phyloP scores from a whole-genome alignment of 1,284 basidiomycete species.

The Farysia itapuensis region DNA sequence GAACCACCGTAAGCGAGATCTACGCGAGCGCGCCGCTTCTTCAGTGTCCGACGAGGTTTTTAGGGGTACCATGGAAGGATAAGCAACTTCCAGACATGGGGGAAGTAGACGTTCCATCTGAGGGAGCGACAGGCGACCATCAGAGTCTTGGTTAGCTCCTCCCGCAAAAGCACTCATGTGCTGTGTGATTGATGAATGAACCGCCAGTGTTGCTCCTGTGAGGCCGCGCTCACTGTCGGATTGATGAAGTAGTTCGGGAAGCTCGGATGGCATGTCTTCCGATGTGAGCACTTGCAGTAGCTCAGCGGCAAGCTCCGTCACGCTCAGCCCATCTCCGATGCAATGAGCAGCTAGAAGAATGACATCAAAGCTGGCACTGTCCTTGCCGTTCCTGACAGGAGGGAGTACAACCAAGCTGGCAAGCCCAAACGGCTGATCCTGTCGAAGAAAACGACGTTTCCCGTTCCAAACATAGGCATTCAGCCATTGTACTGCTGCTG shows the following conservation, averaged over 20 bases:
- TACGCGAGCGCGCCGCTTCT: background rate
- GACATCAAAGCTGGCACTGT: constrained; percentile 13
- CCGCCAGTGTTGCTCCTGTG: constrained; percentile 1
- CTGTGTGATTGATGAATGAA: constrained; percentile 2
- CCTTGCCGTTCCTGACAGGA: background rate
- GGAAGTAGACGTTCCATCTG: constrained; percentile 16
- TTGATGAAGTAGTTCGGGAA: constrained; percentile 2
- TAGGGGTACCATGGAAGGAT: constrained; percentile 15
- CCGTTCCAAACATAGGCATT: constrained; percentile 32
- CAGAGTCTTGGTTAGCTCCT: background rate
- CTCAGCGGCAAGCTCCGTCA: constrained; percentile 22
- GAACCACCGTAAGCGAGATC: constrained; percentile 28
- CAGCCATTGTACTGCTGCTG: constrained; percentile 14
- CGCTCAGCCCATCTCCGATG: constrained; percentile 29
- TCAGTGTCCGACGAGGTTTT: background rate
- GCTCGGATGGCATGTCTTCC: constrained; percentile 5
- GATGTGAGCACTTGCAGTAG: constrained; percentile 12
- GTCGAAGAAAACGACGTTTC: constrained; percentile 20
- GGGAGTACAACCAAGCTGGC: constrained; percentile 20
- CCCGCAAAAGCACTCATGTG: constrained; percentile 9
- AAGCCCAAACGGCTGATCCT: constrained; percentile 12
- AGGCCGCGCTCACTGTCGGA: constrained; percentile 1
- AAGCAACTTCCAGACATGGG: constrained; percentile 21
- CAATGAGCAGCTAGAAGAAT: constrained; percentile 27
- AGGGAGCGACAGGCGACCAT: background rate